Evolutionary conservation across 768 basidiomycete species (phyloP), one percentile per base, ranked within the genome.

Genomic region (Pholiota molesta): DNA sequence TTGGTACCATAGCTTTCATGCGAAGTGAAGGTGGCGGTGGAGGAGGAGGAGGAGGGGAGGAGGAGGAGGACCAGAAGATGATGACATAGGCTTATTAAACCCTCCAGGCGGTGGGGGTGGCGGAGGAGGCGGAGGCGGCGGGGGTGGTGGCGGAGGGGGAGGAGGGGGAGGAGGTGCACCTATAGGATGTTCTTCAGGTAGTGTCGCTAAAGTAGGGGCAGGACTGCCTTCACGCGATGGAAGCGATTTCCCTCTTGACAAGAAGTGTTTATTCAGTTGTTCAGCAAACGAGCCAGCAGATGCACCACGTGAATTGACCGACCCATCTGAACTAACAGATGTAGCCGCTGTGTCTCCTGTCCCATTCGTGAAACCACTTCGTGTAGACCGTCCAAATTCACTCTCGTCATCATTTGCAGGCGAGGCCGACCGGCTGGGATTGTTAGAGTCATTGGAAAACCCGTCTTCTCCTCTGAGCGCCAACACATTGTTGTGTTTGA

Each of bases 301-400:
- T 57, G 74, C 67, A 59, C 70, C 69, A 23, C 74, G 75, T 49
- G 69, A 61, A 53, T 73, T 75, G 19, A 75, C 66, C 28, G 78
- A 82, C 14, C 69, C 70, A 31, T 76, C 75, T 42, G 85, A 85
- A 62, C 79, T 79, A 47, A 84, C 74, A 44, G 88, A 88, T 8
- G 87, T 87, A n/a, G 81, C 70, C 42, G 77, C 71, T 2, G 86
- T 86, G 37, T 84, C 83, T 58, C 85, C 83, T 3, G 85, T 86
- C 5, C 80, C 74, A 52, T 76, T 81, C 10, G 70, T 74, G 21
- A 49, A 49, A 10, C 47, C 47, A 26, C 76, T 78, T 44, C 68
- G 71, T 52, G 69, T 73, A 8, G 88, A 89, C 49, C 80, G 81
- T 13, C 78, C 80, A 55, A 83, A 80, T 63, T 87, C 86, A 67